Conservation (phyloP, 78 protist species). For the Chrysochromulina parva region DNA sequence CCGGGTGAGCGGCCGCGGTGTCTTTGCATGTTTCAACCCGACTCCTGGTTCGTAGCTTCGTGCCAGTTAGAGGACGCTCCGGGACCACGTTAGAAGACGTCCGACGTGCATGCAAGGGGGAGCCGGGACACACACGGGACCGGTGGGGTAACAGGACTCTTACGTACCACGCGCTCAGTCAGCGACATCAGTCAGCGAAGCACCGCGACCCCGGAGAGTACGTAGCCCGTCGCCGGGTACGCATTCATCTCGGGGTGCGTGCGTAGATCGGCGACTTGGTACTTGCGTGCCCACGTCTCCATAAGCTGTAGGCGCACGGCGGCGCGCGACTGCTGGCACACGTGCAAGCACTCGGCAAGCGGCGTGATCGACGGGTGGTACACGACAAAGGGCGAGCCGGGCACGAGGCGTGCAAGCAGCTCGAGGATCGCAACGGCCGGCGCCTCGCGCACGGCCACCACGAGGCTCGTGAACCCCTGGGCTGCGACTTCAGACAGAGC, state of each 20-base stretch:
- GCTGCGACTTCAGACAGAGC: not conserved
- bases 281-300: not conserved
- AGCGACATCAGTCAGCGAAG: too few species aligned
- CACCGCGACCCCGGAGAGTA: not conserved
- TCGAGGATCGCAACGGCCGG: slow-evolving; percentile 19
- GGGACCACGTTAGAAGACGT: too few species aligned
- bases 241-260: not conserved
- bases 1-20: too few species aligned
- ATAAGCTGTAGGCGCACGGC: slow-evolving; percentile 3
- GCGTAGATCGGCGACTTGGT: not conserved
- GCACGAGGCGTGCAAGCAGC: slow-evolving; percentile 36
- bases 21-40: too few species aligned
- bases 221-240: not conserved
- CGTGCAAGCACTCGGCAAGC: not conserved
- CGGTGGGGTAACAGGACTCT: too few species aligned
- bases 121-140: too few species aligned
- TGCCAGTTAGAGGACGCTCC: too few species aligned
- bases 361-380: not conserved
- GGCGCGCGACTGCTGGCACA: not conserved
- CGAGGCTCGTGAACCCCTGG: not conserved
- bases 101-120: too few species aligned
- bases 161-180: too few species aligned
- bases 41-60: too few species aligned
- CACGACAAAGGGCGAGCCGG: not conserved
- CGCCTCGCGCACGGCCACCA: not conserved